A percentile compares a stretch with the other conserved stretches of the same genome.
phyloP scores from a whole-genome alignment of 192 early-diverging fungal species.

The Gaertneriomyces sp. region DNA sequence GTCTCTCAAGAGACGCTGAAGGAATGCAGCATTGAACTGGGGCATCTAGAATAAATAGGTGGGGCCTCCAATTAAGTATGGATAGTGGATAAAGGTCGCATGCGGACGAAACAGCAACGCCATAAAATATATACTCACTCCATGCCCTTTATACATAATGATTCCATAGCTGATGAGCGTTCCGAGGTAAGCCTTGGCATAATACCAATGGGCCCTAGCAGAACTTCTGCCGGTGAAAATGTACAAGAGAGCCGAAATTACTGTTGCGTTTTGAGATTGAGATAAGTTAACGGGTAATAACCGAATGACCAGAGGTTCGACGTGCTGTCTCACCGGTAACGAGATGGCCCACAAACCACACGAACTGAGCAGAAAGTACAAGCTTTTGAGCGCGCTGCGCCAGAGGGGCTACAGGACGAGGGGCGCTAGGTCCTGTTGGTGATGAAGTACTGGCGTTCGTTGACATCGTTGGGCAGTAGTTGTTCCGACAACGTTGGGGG shows the following conservation, averaged over 20 bases:
- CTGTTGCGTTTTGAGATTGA: slow-evolving; percentile 10
- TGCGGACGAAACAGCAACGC: background rate
- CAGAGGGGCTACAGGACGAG: background rate
- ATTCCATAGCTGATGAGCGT: slow-evolving; percentile 69
- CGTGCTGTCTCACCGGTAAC: slow-evolving; percentile 20
- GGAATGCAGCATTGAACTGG: slow-evolving; percentile 54
- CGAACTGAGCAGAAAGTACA: slow-evolving; percentile 31
- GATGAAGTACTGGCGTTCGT: too few species aligned
- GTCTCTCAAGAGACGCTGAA: slow-evolving; percentile 61
- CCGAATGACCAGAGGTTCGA: background rate
- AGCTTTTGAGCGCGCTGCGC: slow-evolving; percentile 14
- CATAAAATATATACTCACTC: slow-evolving; percentile 49
- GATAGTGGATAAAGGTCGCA: too few species aligned
- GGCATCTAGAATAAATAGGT: slow-evolving; percentile 46
- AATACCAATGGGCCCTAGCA: slow-evolving; percentile 32
- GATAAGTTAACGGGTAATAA: slow-evolving; percentile 8
- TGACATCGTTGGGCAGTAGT: too few species aligned
- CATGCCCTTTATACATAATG: slow-evolving; percentile 73
- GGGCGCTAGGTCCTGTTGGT: too few species aligned
- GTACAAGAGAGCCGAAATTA: slow-evolving; percentile 31
- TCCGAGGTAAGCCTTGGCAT: slow-evolving; percentile 63
- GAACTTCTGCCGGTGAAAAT: slow-evolving; percentile 16
- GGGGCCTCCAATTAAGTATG: too few species aligned
- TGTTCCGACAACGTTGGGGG: too few species aligned
- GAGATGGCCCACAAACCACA: slow-evolving; percentile 43